Base-by-base conservation (phyloP, 345 rosid genomes). In the Nasturtium officinale region DNA sequence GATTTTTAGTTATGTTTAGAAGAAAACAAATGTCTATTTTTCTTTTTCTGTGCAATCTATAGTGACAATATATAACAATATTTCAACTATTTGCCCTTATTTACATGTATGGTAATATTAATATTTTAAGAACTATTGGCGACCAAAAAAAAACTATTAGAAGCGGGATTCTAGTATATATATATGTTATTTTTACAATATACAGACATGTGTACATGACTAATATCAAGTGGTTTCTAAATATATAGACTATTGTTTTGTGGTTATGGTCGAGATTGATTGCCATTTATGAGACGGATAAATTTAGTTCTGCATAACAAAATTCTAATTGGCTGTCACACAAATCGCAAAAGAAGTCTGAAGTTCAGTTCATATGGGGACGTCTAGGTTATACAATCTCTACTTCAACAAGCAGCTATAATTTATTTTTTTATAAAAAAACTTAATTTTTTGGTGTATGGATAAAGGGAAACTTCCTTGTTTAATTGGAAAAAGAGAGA, bases 61-160 rank as follows among this genome's bases (percentile, higher is more conserved):
- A 12, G 30, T 60, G 50, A 70, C 46, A 18, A n/a, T n/a, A n/a
- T n/a, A 26, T 40, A 53, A 40, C 29, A 55, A 28, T 28, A 68
- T 7, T 38, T 35, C 23, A 35, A 21, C 29, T 15, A 25, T 25
- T 25, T 25, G 26, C 26, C 26, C 26, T 25, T 25, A 25, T 3
- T 25, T 25, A 25, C 26, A 25, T 25, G n/a, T n/a, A n/a, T n/a
- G n/a, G n/a, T n/a, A n/a, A n/a, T n/a, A n/a, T n/a, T n/a, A n/a
- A n/a, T n/a, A n/a, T n/a, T n/a, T n/a, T n/a, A n/a, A n/a, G n/a
- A n/a, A n/a, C n/a, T n/a, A n/a, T n/a, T n/a, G n/a, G n/a, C n/a
- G n/a, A n/a, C n/a, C n/a, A n/a, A n/a, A n/a, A n/a, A n/a, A n/a
- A n/a, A n/a, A n/a, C n/a, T n/a, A n/a, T n/a, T n/a, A n/a, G n/a